Conservation (phyloP, 2,329 filamentous ascomycete species). For the Plectosphaerella plurivora region DNA sequence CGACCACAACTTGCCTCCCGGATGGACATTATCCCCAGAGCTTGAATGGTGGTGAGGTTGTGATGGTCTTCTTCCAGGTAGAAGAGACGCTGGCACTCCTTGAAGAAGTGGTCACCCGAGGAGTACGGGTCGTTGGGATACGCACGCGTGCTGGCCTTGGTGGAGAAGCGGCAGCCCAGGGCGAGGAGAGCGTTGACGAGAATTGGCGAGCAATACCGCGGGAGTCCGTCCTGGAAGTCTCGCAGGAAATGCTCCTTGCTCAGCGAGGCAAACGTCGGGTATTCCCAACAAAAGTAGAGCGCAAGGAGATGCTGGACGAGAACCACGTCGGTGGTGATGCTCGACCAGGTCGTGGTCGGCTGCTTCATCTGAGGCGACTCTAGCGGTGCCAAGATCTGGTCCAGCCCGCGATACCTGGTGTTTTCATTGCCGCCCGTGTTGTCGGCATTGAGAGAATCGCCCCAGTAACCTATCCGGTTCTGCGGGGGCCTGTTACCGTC, state of each 20-base stretch:
- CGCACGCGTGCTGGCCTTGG: slow-evolving; percentile 58
- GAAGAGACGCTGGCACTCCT: slow-evolving; percentile 60
- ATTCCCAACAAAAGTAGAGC: slow-evolving; percentile 72
- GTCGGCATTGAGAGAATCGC: slow-evolving; percentile 35
- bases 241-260: slow-evolving; percentile 67
- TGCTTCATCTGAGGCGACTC: slow-evolving; percentile 38
- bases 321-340: slow-evolving; percentile 49
- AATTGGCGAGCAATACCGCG: slow-evolving; percentile 63
- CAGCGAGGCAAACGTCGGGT: slow-evolving; percentile 69
- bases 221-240: slow-evolving; percentile 57
- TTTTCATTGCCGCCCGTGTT: slow-evolving; percentile 23
- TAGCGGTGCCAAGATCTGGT: slow-evolving; percentile 44
- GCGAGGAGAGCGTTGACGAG: slow-evolving; percentile 63
- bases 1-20: slow-evolving; percentile 68
- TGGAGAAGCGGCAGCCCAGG: slow-evolving; percentile 65
- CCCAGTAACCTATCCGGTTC: slow-evolving; percentile 46
- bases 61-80: slow-evolving; percentile 54
- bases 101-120: slow-evolving; percentile 71
- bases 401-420: slow-evolving; percentile 32
- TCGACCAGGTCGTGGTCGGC: slow-evolving; percentile 52
- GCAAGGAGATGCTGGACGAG: slow-evolving; percentile 61
- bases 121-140: slow-evolving; percentile 58
- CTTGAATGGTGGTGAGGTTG: slow-evolving; percentile 67
- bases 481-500: slow-evolving; percentile 34
- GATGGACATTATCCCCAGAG: slow-evolving; percentile 71